Percentiles rank a stretch among this genome's conserved stretches.
phyloP scores from a whole-genome alignment of 2,329 filamentous ascomycete species.

The Lasiodiplodia sp. region DNA sequence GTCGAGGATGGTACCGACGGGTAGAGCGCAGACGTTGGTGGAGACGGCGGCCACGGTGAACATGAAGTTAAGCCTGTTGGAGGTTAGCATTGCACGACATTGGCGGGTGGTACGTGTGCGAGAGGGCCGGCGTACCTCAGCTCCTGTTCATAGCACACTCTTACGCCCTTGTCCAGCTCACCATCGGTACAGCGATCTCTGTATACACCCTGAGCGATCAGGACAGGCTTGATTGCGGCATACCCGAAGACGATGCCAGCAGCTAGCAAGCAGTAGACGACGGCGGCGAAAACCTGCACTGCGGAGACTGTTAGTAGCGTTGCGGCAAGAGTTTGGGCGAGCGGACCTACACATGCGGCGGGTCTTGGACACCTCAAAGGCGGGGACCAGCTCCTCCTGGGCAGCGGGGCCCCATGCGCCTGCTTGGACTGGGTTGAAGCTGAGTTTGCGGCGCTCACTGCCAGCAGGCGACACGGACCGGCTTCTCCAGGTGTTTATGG shows the following conservation, averaged over 20 bases:
- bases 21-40: constrained; percentile 86
- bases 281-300: constrained; percentile 75
- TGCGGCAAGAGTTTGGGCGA: not conserved
- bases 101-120: not conserved
- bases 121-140: constrained; percentile 34
- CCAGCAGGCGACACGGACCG: constrained; percentile 38
- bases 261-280: constrained; percentile 71
- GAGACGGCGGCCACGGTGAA: constrained; percentile 89
- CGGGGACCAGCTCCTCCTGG: constrained; percentile 53
- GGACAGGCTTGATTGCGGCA: constrained; percentile 50
- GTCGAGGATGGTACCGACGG: constrained; percentile 85
- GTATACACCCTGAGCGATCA: constrained; percentile 49
- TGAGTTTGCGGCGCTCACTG: constrained; percentile 54
- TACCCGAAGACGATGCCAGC: constrained; percentile 52
- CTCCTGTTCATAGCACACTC: constrained; percentile 50
- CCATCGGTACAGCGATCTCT: constrained; percentile 44
- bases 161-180: constrained; percentile 43
- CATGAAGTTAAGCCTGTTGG: constrained; percentile 81
- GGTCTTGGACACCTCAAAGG: constrained; percentile 62
- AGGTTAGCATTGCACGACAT: constrained; percentile 38
- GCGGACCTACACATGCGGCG: constrained; percentile 59
- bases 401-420: constrained; percentile 53
- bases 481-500: constrained; percentile 50
- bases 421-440: constrained; percentile 54
- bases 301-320: constrained; percentile 22